Evolutionary conservation across 2,329 filamentous ascomycete species (phyloP), one percentile per base, ranked within the genome.

Genomic region (Diaporthe vaccinii): DNA sequence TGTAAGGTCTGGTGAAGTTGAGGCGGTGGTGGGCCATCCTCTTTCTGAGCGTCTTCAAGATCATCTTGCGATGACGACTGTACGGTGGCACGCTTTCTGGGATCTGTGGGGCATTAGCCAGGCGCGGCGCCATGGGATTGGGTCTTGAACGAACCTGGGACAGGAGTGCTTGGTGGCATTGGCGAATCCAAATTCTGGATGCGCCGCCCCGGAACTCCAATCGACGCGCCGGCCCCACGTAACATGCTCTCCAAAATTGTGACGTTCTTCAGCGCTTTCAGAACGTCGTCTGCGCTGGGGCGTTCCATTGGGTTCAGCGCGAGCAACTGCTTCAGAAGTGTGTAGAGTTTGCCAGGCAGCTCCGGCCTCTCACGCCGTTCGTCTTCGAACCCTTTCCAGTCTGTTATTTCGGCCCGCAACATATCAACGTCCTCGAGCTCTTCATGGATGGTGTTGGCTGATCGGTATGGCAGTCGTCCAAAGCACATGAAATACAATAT

Each of bases 401-500:
- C 88, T 15, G 92, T 91, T 74, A 99, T 98, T 83, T 99, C 97
- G 4, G 89, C 93, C 57, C 96, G 91, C 41, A 99, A 88, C 78
- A 92, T 87, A 79, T 98, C 95, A 7, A 98, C 88, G 78, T 98
- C 95, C 82, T 99, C 97, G 73, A 95, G 92, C 81, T 98, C 96
- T 83, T 98, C 96, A 76, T 98, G 91, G 31, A 97, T 88, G 4
- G 93, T 89, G 81, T 98, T 96, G 71, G 96, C 95, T 79, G 93
- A 94, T 34, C 86, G 88, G 81, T 98, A 99, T 0, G 97, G 97
- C 15, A 99, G 88, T 62, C 93, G 90, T 1, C 93, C 95, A 82
- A 99, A 99, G 82, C 97, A 99, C 89, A 99, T 93, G 81, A 99
- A 99, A 83, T 98, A 98, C 4, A 99, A 89, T 74, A 98, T 98